A percentile compares a stretch with the other conserved stretches of the same genome.
phyloP scores from a whole-genome alignment of 106 monocot genomes.

The Platanthera zijinensis region DNA sequence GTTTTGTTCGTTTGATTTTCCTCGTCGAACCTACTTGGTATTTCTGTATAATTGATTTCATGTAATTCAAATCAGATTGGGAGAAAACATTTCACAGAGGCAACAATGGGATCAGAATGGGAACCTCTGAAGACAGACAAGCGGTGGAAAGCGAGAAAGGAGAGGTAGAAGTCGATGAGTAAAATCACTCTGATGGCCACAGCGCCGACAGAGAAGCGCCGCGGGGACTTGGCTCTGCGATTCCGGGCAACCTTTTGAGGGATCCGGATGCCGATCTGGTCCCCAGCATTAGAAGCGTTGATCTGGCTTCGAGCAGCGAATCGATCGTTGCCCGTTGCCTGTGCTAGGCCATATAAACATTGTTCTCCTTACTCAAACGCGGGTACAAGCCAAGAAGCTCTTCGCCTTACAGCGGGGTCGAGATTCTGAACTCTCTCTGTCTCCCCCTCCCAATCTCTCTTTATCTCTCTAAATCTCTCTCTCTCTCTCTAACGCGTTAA shows the following conservation, averaged over 20 bases:
- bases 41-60: neutral
- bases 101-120: neutral
- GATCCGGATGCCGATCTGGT: too few species aligned
- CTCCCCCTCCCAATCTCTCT: too few species aligned
- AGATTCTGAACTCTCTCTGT: neutral
- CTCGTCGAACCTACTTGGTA: neutral
- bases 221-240: too few species aligned
- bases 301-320: conserved; percentile 3
- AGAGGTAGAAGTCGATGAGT: too few species aligned
- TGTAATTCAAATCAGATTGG: neutral
- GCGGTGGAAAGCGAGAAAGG: conserved; percentile 15
- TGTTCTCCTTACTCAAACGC: neutral
- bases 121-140: conserved; percentile 20
- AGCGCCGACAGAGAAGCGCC: too few species aligned
- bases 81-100: neutral
- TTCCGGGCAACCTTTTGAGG: too few species aligned
- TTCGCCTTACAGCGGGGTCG: neutral
- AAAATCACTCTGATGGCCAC: too few species aligned
- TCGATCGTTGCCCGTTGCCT: conserved; percentile 15
- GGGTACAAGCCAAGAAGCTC: neutral
- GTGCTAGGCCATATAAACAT: conserved; percentile 24
- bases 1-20: neutral
- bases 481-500: too few species aligned
- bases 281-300: too few species aligned
- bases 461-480: too few species aligned